phyloP scores from a whole-genome alignment of 2,329 filamentous ascomycete species.

The Phialophora expanda region DNA sequence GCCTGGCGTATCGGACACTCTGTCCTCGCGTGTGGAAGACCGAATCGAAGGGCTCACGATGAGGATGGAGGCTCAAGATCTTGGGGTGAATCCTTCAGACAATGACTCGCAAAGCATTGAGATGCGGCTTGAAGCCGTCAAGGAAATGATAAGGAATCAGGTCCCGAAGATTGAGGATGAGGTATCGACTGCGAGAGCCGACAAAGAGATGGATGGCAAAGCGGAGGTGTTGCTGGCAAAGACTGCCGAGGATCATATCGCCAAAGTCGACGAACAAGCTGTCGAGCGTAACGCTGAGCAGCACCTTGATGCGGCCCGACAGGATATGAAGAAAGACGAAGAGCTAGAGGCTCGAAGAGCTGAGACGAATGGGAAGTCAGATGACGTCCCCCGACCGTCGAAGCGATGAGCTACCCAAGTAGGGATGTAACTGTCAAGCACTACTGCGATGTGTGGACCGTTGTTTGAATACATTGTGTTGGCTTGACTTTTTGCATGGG shows the following conservation, averaged over 20 bases:
- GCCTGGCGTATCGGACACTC: not conserved
- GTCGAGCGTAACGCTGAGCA: not conserved
- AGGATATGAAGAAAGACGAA: not conserved
- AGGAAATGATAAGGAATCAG: not conserved
- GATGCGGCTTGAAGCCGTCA: not conserved
- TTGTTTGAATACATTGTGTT: not conserved
- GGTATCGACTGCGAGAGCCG: not conserved
- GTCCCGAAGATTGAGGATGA: not conserved
- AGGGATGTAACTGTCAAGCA: not conserved
- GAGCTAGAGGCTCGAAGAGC: not conserved
- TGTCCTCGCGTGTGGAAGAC: not conserved
- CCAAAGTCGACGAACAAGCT: not conserved
- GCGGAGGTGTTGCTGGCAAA: not conserved
- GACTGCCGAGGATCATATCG: not conserved
- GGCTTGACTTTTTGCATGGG: not conserved
- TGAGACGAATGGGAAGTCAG: not conserved
- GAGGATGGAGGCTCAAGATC: conserved; percentile 3
- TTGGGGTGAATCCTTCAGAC: not conserved
- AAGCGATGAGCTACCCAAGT: not conserved
- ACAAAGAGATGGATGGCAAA: not conserved
- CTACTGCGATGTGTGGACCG: not conserved
- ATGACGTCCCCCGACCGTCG: not conserved
- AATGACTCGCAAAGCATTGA: not conserved
- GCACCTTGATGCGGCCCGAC: not conserved
- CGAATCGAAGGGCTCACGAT: not conserved